These are phyloP conservation scores for Beauveria pseudobassiana DNA, from an alignment of 2,329 filamentous ascomycete genomes.

Conservation along the genomic window DNA sequence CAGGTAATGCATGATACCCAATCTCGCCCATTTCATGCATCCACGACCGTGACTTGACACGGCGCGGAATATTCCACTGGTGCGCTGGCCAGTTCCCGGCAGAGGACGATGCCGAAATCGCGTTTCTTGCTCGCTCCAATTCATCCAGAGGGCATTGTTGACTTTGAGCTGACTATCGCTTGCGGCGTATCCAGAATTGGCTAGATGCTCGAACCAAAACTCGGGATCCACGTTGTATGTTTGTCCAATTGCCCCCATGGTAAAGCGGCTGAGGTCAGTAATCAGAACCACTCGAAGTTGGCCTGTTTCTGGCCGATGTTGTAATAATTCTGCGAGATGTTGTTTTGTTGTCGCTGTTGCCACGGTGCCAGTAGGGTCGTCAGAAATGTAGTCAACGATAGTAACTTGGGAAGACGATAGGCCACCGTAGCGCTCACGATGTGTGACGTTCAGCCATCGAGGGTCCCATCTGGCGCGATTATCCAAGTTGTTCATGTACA, in stretches of 20 bases:
- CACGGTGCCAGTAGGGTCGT: conserved; percentile 10
- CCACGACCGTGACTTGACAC: conserved; percentile 15
- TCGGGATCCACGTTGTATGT: conserved; percentile 21
- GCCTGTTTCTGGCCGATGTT: conserved; percentile 13
- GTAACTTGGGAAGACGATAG: conserved; percentile 15
- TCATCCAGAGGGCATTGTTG: conserved; percentile 23
- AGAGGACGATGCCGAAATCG: conserved; percentile 19
- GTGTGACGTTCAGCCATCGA: conserved; percentile 20
- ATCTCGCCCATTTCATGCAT: conserved; percentile 17
- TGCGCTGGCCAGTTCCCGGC: conserved; percentile 17
- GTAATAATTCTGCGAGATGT: conserved; percentile 14
- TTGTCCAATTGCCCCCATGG: conserved; percentile 22
- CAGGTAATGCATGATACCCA: conserved; percentile 19
- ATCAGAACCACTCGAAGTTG: conserved; percentile 20
- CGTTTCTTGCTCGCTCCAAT: conserved; percentile 21
- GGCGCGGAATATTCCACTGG: conserved; percentile 18
- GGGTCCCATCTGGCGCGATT: conserved; percentile 21
- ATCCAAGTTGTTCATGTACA: conserved; percentile 24
- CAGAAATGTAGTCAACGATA: conserved; percentile 18
- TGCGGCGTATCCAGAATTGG: conserved; percentile 21
- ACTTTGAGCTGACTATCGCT: conserved; percentile 22
- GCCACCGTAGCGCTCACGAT: conserved; percentile 18
- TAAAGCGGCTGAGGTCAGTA: conserved; percentile 23
- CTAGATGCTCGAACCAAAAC: conserved; percentile 24
- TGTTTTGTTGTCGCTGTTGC: conserved; percentile 10